Evolutionary conservation across 2,329 filamentous ascomycete genomes (phyloP).

Genomic region (Hymenoscyphus albidus): DNA sequence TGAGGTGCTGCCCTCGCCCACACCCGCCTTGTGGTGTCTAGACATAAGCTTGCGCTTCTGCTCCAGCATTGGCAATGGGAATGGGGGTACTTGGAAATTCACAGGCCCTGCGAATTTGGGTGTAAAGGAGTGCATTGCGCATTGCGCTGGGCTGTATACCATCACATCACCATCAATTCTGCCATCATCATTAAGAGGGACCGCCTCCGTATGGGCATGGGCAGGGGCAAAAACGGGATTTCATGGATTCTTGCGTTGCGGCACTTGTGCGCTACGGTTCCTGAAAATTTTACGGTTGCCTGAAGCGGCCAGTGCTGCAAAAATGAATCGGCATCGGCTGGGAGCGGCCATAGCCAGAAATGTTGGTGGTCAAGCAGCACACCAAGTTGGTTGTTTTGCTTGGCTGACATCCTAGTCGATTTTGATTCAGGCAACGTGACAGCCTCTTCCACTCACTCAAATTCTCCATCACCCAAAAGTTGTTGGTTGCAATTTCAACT

Average conservation of each 20-base stretch:
- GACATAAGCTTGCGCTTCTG: conserved; percentile 26
- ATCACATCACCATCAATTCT: background rate
- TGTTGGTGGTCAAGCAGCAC: background rate
- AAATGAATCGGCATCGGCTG: conserved; percentile 2
- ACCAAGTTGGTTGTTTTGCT: background rate
- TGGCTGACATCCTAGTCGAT: background rate
- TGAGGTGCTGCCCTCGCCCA: background rate
- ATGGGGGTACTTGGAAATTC: background rate
- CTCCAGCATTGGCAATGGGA: conserved; percentile 1
- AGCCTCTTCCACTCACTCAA: background rate
- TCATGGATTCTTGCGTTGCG: background rate
- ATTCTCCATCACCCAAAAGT: background rate
- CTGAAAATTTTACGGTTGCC: background rate
- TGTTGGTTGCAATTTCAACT: background rate
- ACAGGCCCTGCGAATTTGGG: background rate
- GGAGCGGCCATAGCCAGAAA: background rate
- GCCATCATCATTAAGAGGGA: background rate
- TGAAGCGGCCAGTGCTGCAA: background rate
- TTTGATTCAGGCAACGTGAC: background rate
- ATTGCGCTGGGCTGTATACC: background rate
- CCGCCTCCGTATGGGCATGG: background rate
- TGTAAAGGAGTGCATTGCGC: background rate
- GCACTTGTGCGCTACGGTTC: too few species aligned
- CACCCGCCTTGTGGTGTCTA: conserved; percentile 17
- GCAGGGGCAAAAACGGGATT: background rate